A percentile compares a stretch with the other conserved stretches of the same genome.
Conservation (phyloP, 352 stramenopile genomes). For the Globisporangium carolinianum region DNA sequence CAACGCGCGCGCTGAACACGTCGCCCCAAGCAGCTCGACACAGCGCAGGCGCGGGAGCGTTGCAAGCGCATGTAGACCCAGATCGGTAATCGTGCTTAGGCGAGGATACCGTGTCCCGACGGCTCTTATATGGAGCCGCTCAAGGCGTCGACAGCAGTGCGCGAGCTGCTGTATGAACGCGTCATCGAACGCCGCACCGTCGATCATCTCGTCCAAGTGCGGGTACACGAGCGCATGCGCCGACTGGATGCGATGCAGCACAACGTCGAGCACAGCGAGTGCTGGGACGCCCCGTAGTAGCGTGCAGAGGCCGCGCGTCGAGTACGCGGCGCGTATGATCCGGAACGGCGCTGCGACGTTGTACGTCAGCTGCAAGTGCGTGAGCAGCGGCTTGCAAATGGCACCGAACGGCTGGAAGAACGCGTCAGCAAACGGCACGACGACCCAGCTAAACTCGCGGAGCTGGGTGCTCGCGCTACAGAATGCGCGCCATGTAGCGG, state of each 20-base stretch:
- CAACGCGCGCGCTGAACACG: conserved; percentile 23
- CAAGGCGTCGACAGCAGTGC: conserved; percentile 17
- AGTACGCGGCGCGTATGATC: conserved; percentile 44
- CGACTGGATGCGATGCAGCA: conserved; percentile 39
- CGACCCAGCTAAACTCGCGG: conserved; percentile 62
- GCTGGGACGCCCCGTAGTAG: conserved; percentile 22
- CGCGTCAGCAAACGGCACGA: conserved; percentile 56
- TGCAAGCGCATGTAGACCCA: conserved; percentile 20
- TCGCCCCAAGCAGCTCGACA: conserved; percentile 32
- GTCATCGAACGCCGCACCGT: conserved; percentile 41
- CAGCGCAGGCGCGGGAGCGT: conserved; percentile 12
- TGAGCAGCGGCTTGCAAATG: conserved; percentile 25
- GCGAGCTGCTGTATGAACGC: conserved; percentile 23
- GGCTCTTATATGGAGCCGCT: conserved; percentile 28
- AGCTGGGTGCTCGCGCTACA: conserved; percentile 29
- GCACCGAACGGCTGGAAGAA: conserved; percentile 56
- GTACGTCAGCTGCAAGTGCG: conserved; percentile 40
- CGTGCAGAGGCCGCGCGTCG: conserved; percentile 29
- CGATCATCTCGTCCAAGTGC: conserved; percentile 58
- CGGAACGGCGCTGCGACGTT: conserved; percentile 41
- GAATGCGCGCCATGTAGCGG: conserved; percentile 36
- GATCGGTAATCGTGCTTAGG: conserved; percentile 29
- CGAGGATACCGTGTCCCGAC: conserved; percentile 15
- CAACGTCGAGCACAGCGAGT: conserved; percentile 32
- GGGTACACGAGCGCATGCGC: conserved; percentile 41